Base-by-base conservation (phyloP, 768 basidiomycete genomes). In the Hericium rajendrae region DNA sequence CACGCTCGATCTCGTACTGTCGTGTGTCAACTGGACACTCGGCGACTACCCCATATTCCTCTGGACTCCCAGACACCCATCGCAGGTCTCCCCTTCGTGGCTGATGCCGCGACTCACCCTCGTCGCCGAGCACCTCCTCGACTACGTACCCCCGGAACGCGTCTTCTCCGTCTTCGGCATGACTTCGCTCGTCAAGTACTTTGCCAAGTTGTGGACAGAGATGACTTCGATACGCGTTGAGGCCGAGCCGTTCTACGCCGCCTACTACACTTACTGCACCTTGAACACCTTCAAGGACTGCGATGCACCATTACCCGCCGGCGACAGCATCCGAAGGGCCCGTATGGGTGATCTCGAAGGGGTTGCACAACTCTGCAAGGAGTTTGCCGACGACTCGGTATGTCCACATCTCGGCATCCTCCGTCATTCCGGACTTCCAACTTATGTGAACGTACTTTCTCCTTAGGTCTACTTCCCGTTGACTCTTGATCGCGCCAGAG, bases 31-130 rank as follows among this genome's bases (percentile, higher is more conserved):
- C 49, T 75, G 71, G 57, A 71, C 70, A 18, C 60, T 74, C 48
- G 76, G 81, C 51, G 70, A 76, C 49, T 73, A 80, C 54, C 82
- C 81, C 28, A 68, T 81, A 56, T 83, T 82, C 65, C 60, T 83
- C 40, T 81, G 78, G 76, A 69, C 73, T 16, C 68, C 73, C 8
- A 69, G 67, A 20, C 65, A 57, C 48, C 58, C 65, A 15, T 62
- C 65, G 57, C 55, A 64, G 2, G 56, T 69, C 18, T 61, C 72
- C 15, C 20, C 70, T 10, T 51, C 69, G 16, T 72, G 70, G 69
- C 64, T 77, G 32, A 53, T 46, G 6, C 69, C 69, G 48, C 73
- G 76, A 12, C 60, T 79, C 18, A 56, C 62, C 38, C 66, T 67
- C 54, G 66, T 81, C 16, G 69, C 70, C 6, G 69, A 71, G 22